Evolutionary conservation across 768 basidiomycete species (phyloP).

Genomic region (Trametes gibbosa): DNA sequence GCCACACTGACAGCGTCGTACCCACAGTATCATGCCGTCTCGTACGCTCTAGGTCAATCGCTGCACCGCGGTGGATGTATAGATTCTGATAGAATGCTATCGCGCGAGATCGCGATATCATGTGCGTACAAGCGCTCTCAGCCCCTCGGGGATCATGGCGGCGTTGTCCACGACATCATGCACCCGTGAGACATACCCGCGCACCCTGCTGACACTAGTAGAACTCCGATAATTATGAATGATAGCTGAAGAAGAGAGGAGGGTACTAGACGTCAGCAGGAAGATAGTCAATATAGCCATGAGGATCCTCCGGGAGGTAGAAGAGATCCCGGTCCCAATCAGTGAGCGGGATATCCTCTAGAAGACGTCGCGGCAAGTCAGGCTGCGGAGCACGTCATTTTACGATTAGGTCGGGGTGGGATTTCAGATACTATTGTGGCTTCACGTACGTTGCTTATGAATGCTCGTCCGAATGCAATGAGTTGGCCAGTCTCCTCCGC

Average conservation of each 20-base stretch:
- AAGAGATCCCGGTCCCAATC: background rate
- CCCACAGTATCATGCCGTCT: too few relatives aligned
- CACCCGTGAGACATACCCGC: too few relatives aligned
- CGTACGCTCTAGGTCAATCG: too few relatives aligned
- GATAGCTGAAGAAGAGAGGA: too few relatives aligned
- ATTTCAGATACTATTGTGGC: background rate
- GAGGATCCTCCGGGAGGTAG: slow-evolving; percentile 5
- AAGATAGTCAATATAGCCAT: slow-evolving; percentile 22
- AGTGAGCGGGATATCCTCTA: slow-evolving; percentile 12
- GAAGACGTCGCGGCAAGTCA: slow-evolving; percentile 10
- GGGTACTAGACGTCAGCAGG: background rate
- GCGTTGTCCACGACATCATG: too few relatives aligned
- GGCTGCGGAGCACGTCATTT: background rate
- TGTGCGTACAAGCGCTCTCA: too few relatives aligned
- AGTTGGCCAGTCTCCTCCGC: slow-evolving; percentile 20
- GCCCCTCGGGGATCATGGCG: too few relatives aligned
- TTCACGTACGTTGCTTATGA: slow-evolving; percentile 29
- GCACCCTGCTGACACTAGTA: too few relatives aligned
- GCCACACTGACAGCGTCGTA: too few relatives aligned
- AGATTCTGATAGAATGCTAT: too few relatives aligned
- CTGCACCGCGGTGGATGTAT: too few relatives aligned
- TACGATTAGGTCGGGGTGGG: background rate
- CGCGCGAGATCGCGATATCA: too few relatives aligned
- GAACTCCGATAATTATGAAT: background rate
- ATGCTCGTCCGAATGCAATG: slow-evolving; percentile 26